These are phyloP conservation scores for Corymbia calophylla DNA, from an alignment of 441 rosid species.

Conservation along the genomic window DNA sequence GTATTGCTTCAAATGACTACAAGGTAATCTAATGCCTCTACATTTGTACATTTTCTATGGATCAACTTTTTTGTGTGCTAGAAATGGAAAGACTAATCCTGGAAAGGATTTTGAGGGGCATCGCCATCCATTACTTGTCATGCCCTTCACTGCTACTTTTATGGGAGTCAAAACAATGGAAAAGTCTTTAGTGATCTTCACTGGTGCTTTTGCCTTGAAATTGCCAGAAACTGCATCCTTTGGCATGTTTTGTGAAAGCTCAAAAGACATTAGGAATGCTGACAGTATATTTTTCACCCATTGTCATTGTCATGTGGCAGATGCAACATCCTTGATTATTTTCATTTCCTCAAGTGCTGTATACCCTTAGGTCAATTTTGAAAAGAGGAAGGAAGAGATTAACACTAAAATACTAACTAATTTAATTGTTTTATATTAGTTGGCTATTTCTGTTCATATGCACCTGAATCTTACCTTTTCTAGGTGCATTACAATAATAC, in stretches of 20 bases:
- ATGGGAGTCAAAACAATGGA: neutral
- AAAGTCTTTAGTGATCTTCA: neutral
- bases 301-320: neutral
- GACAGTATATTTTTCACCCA: neutral
- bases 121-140: neutral
- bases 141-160: neutral
- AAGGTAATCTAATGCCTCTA: constrained; percentile 38
- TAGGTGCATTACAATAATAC: neutral
- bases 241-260: neutral
- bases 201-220: neutral
- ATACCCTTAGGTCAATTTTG: neutral
- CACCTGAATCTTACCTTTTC: neutral
- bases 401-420: neutral
- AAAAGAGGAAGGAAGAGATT: neutral
- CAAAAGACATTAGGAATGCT: neutral
- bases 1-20: constrained; percentile 87
- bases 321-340: neutral
- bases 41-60: neutral
- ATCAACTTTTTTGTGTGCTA: neutral
- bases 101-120: neutral
- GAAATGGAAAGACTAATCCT: neutral
- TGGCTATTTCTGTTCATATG: neutral
- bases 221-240: neutral
- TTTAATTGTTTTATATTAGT: neutral
- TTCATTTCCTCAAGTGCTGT: neutral